phyloP scores from a whole-genome alignment of 2,329 filamentous ascomycete species.

The Nigrospora oryzae region DNA sequence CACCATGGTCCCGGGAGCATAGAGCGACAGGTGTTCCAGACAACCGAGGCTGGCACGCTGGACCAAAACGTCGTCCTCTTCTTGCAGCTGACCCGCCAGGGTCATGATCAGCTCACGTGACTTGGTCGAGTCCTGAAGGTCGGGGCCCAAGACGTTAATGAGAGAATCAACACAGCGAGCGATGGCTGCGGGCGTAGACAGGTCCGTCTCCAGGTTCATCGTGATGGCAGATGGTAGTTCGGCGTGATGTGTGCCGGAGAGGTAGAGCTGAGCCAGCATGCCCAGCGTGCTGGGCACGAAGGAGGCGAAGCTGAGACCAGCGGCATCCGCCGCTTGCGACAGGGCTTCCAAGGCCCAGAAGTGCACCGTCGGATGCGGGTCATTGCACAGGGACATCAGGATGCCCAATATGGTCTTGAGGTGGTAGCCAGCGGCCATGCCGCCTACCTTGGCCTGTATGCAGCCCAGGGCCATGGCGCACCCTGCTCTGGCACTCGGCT shows the following conservation, averaged over 20 bases:
- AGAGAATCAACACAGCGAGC: constrained; percentile 88
- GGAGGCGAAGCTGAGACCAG: constrained; percentile 82
- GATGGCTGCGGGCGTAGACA: constrained; percentile 74
- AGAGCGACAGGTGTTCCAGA: constrained; percentile 83
- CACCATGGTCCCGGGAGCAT: constrained; percentile 80
- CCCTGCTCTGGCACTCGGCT: constrained; percentile 86
- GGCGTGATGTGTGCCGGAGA: constrained; percentile 82
- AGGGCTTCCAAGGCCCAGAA: constrained; percentile 93
- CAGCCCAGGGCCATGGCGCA: constrained; percentile 89
- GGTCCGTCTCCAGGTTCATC: constrained; percentile 83
- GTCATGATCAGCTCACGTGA: constrained; percentile 88
- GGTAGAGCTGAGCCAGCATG: constrained; percentile 89
- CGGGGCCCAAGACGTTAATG: constrained; percentile 91
- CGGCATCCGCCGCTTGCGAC: constrained; percentile 79
- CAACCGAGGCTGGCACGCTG: constrained; percentile 74
- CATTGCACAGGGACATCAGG: constrained; percentile 93
- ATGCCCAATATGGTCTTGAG: constrained; percentile 96
- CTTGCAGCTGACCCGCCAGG: constrained; percentile 73
- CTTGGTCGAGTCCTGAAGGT: constrained; percentile 86
- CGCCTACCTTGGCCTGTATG: constrained; percentile 91
- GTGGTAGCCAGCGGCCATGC: constrained; percentile 95
- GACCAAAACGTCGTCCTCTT: constrained; percentile 62
- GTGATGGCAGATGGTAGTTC: constrained; percentile 73
- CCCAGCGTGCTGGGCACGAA: constrained; percentile 87
- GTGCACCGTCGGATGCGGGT: constrained; percentile 90